Percentiles rank a stretch among this genome's conserved stretches.
phyloP scores from a whole-genome alignment of 495 filamentous ascomycete genomes.

The Xylaria grammica region DNA sequence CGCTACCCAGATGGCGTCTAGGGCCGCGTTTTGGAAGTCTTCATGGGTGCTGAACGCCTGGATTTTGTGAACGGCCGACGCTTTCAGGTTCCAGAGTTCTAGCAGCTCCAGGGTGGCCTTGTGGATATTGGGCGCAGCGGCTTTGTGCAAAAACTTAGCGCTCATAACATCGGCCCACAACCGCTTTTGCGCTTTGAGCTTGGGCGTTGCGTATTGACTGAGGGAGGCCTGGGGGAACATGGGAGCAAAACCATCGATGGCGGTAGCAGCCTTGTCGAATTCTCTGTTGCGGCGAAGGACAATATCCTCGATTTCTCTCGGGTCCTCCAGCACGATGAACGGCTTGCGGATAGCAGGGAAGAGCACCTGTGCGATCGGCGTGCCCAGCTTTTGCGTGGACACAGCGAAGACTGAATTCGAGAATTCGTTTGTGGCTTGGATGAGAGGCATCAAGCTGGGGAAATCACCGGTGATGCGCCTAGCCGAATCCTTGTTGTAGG shows the following conservation, averaged over 20 bases:
- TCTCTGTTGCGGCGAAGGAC: constrained; percentile 36
- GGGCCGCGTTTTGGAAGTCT: constrained; percentile 40
- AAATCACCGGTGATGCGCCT: constrained; percentile 39
- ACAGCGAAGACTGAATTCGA: constrained; percentile 23
- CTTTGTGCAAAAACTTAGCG: constrained; percentile 37
- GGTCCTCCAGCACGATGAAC: constrained; percentile 37
- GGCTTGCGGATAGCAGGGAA: constrained; percentile 29
- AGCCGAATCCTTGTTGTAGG: constrained; percentile 39
- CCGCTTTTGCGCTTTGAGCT: constrained; percentile 37
- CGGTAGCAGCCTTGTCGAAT: constrained; percentile 34
- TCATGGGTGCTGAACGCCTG: constrained; percentile 32
- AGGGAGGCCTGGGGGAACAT: constrained; percentile 33
- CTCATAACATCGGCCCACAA: constrained; percentile 42
- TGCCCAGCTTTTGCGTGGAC: constrained; percentile 31
- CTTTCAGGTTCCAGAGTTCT: constrained; percentile 43
- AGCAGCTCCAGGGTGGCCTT: constrained; percentile 33
- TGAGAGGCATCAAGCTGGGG: constrained; percentile 25
- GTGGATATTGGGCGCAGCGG: constrained; percentile 39
- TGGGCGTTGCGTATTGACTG: constrained; percentile 34
- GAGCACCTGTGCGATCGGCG: constrained; percentile 37
- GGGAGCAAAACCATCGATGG: constrained; percentile 26
- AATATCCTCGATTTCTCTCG: constrained; percentile 38
- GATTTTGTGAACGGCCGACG: constrained; percentile 16
- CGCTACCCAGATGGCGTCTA: constrained; percentile 44
- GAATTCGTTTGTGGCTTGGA: constrained; percentile 23